phyloP scores from a whole-genome alignment of 2,329 filamentous ascomycete genomes.

The Aspergillus oerlinghausenensis region DNA sequence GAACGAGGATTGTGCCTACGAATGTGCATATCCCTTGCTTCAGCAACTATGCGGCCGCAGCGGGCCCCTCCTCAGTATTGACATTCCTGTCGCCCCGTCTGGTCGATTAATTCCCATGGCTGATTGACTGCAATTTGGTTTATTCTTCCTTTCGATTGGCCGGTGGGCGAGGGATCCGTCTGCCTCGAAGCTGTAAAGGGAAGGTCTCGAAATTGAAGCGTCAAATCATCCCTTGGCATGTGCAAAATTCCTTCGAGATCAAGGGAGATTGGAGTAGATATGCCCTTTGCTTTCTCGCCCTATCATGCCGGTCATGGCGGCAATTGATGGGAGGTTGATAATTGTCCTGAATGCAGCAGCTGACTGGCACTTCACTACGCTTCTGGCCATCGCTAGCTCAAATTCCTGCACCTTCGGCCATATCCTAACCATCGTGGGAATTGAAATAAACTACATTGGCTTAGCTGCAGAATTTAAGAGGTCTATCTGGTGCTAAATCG shows the following conservation, averaged over 20 bases:
- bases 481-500: background rate
- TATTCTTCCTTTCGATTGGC: background rate
- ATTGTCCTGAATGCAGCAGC: background rate
- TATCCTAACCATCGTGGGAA: too few species aligned
- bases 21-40: background rate
- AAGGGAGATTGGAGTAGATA: background rate
- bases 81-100: background rate
- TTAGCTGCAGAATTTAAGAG: background rate
- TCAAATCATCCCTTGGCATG: background rate
- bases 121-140: background rate
- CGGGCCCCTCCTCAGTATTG: background rate
- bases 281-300: background rate
- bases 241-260: background rate
- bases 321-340: background rate
- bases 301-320: background rate
- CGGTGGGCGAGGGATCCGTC: background rate
- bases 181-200: background rate
- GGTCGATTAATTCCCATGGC: background rate
- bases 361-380: background rate
- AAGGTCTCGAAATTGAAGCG: background rate
- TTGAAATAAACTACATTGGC: background rate
- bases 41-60: background rate
- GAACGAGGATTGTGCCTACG: background rate
- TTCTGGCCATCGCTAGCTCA: background rate
- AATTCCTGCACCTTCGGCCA: too few species aligned